Percentiles rank a stretch among this genome's conserved stretches.
Evolutionary conservation across 768 basidiomycete species (phyloP).

Genomic region (Mycena latifolia): DNA sequence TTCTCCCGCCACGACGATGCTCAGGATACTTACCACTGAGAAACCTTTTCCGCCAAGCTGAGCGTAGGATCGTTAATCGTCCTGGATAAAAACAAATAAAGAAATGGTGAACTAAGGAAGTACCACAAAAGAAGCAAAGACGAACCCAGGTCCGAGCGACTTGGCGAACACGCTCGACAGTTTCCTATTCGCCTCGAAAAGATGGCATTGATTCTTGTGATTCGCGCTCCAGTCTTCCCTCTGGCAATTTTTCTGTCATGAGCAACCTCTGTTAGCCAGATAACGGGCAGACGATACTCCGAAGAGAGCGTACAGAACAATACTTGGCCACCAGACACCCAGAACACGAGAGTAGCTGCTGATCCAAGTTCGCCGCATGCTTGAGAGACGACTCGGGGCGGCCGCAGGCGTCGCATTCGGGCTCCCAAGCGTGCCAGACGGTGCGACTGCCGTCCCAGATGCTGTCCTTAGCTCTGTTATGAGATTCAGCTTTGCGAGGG

Average conservation of each 20-base stretch:
- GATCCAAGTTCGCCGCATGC: too few relatives aligned
- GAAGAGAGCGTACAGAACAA: background rate
- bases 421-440: constrained; percentile 25
- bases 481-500: too few relatives aligned
- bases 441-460: constrained; percentile 15
- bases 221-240: background rate
- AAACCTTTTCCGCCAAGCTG: background rate
- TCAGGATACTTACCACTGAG: background rate
- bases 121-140: too few relatives aligned
- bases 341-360: constrained; percentile 5
- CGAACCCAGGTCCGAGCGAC: constrained; percentile 15
- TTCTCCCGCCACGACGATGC: background rate
- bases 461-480: too few relatives aligned
- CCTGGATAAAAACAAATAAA: background rate
- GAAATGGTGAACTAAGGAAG: background rate
- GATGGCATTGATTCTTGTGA: constrained; percentile 21
- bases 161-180: constrained; percentile 18
- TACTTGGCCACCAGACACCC: constrained; percentile 14
- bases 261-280: background rate
- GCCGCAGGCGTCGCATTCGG: constrained; percentile 22
- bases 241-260: constrained; percentile 6
- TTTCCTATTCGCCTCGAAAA: constrained; percentile 22
- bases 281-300: too few relatives aligned
- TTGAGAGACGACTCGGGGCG: background rate
- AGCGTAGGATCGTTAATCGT: constrained; percentile 20